Conservation (phyloP, 768 basidiomycete genomes). For the Amylocystis lapponica region DNA sequence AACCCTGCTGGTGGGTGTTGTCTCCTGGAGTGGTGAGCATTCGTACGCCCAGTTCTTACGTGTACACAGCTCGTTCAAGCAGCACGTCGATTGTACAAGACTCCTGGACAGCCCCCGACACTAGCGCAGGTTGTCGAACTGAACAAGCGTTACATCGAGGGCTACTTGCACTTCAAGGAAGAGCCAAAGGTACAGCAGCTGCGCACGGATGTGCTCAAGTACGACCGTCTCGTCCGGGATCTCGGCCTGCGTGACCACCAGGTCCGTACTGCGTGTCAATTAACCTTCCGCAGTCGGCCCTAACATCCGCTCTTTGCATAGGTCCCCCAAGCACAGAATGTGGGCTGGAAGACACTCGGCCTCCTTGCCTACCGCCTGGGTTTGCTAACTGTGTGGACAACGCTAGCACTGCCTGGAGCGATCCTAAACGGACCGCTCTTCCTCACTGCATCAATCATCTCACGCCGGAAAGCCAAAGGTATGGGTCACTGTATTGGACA, state of each 20-base stretch:
- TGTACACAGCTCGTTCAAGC: conserved; percentile 84
- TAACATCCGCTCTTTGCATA: conserved; percentile 19
- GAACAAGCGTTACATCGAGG: conserved; percentile 88
- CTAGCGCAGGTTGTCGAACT: conserved; percentile 94
- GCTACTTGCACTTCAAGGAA: conserved; percentile 88
- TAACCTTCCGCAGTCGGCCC: not conserved
- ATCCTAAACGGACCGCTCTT: conserved; percentile 92
- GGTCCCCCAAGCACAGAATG: conserved; percentile 85
- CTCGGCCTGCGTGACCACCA: conserved; percentile 93
- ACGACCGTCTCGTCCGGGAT: conserved; percentile 83
- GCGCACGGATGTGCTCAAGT: conserved; percentile 74
- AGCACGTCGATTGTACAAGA: conserved; percentile 86
- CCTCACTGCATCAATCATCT: conserved; percentile 81
- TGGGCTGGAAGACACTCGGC: conserved; percentile 80
- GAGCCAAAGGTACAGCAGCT: conserved; percentile 84
- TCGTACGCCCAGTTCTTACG: not conserved
- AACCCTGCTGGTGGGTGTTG: conserved; percentile 86
- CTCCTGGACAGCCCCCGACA: conserved; percentile 89
- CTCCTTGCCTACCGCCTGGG: conserved; percentile 80
- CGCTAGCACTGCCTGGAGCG: conserved; percentile 84
- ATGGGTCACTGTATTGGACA: not conserved
- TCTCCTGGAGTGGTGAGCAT: not conserved
- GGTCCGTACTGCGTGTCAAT: conserved; percentile 29
- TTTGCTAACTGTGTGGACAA: conserved; percentile 74
- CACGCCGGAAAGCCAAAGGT: conserved; percentile 86